phyloP scores from a whole-genome alignment of 495 filamentous ascomycete species.

The Lasiosphaeria ovina region DNA sequence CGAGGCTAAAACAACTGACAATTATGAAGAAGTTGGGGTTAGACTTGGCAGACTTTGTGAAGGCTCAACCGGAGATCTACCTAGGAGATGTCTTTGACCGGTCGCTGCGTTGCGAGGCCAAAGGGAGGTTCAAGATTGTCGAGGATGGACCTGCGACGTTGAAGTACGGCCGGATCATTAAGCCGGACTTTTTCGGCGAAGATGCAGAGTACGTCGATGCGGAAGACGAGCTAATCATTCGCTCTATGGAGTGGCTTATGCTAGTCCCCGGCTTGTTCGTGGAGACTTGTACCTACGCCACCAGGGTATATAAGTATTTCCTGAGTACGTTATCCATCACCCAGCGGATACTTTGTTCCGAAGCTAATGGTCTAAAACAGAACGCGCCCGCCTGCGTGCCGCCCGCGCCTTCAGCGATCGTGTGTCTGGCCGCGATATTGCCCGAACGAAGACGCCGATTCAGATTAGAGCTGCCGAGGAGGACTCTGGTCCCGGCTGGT shows the following conservation, averaged over 20 bases:
- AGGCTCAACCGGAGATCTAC: constrained; percentile 55
- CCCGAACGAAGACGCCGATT: constrained; percentile 37
- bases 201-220: constrained; percentile 48
- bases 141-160: constrained; percentile 41
- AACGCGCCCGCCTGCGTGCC: constrained; percentile 57
- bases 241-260: constrained; percentile 81
- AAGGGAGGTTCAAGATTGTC: constrained; percentile 50
- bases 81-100: constrained; percentile 42
- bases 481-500: constrained; percentile 40
- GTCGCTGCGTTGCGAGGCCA: constrained; percentile 26
- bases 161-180: constrained; percentile 51
- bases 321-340: constrained; percentile 55
- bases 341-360: constrained; percentile 4
- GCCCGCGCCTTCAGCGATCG: constrained; percentile 59
- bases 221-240: constrained; percentile 69
- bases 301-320: constrained; percentile 68
- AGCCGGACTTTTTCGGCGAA: constrained; percentile 64
- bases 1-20: constrained; percentile 56
- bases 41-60: constrained; percentile 47
- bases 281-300: constrained; percentile 65
- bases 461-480: constrained; percentile 16
- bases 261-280: constrained; percentile 67
- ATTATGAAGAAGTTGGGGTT: constrained; percentile 58
- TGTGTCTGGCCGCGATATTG: constrained; percentile 44
- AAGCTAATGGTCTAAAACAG: constrained; percentile 34